These are phyloP conservation scores for Gaeumannomyces sp. DNA, from an alignment of 2,329 filamentous ascomycete species.

Conservation along the genomic window DNA sequence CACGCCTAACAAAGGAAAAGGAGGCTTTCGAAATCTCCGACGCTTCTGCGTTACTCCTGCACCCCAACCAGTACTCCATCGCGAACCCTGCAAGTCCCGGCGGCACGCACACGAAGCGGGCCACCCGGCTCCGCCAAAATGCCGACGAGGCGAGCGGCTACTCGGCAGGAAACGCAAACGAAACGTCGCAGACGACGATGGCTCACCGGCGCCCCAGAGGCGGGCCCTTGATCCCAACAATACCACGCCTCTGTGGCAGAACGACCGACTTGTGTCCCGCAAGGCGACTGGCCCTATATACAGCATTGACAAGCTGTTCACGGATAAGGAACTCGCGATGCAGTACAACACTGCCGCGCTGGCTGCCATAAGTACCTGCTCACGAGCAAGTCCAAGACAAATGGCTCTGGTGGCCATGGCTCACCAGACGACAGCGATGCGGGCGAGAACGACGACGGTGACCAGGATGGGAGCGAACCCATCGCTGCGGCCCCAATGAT, in stretches of 20 bases:
- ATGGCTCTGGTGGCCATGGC: slow-evolving; percentile 34
- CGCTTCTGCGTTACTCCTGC: slow-evolving; percentile 57
- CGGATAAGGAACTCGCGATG: slow-evolving; percentile 62
- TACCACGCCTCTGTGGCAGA: slow-evolving; percentile 57
- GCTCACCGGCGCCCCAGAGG: slow-evolving; percentile 53
- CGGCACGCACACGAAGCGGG: slow-evolving; percentile 56
- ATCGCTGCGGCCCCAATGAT: slow-evolving; percentile 43
- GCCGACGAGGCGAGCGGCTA: slow-evolving; percentile 52
- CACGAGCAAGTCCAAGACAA: slow-evolving; percentile 45
- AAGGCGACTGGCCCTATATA: slow-evolving; percentile 55
- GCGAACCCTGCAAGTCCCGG: slow-evolving; percentile 59
- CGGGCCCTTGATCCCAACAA: slow-evolving; percentile 49
- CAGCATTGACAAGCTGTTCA: slow-evolving; percentile 65
- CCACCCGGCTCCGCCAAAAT: slow-evolving; percentile 55
- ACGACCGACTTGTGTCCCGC: slow-evolving; percentile 48
- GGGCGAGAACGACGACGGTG: slow-evolving; percentile 44
- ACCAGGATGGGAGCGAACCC: slow-evolving; percentile 41
- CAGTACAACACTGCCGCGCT: slow-evolving; percentile 58
- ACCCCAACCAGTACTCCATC: slow-evolving; percentile 63
- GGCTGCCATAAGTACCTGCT: slow-evolving; percentile 57
- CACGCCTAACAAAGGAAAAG: slow-evolving; percentile 58
- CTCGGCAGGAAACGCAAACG: slow-evolving; percentile 56
- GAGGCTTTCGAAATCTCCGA: slow-evolving; percentile 63
- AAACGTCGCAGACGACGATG: slow-evolving; percentile 53
- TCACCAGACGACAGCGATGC: slow-evolving; percentile 44